Evolutionary conservation across 2,329 filamentous ascomycete species (phyloP).

Genomic region (Aspergillus brunneoviolaceus): DNA sequence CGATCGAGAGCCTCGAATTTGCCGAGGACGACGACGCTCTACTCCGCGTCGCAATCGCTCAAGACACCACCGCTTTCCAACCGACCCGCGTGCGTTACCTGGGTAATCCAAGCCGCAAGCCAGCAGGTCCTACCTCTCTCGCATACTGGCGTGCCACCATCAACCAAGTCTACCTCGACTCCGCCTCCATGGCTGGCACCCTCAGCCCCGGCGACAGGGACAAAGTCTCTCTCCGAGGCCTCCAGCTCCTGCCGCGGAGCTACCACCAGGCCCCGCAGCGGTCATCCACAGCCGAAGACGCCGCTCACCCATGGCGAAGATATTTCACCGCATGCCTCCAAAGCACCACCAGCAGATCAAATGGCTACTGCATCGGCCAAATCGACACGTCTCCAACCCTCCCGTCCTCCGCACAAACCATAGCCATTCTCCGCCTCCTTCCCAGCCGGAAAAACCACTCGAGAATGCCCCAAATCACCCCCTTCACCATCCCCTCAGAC

Average conservation of each 20-base stretch:
- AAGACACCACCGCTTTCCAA: slow-evolving; percentile 19
- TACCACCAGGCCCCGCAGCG: neutral
- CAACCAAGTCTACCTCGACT: slow-evolving; percentile 22
- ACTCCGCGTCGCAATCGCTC: slow-evolving; percentile 20
- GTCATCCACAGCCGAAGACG: neutral
- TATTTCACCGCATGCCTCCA: slow-evolving; percentile 21
- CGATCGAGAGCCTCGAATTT: slow-evolving; percentile 22
- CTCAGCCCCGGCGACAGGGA: slow-evolving; percentile 11
- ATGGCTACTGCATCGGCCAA: slow-evolving; percentile 21
- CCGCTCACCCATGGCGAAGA: neutral
- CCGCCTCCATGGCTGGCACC: slow-evolving; percentile 16
- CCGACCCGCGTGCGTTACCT: slow-evolving; percentile 23
- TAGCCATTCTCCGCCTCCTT: slow-evolving; percentile 13
- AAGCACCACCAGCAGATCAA: neutral
- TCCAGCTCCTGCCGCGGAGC: slow-evolving; percentile 17
- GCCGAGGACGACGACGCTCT: slow-evolving; percentile 17
- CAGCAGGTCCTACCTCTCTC: neutral
- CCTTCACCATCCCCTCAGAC: neutral
- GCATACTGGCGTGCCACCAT: slow-evolving; percentile 22
- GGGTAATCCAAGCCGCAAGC: slow-evolving; percentile 12
- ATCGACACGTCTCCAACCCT: neutral
- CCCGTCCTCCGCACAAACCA: neutral
- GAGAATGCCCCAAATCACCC: neutral
- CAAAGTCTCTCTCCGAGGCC: slow-evolving; percentile 16
- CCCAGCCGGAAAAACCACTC: slow-evolving; percentile 9